phyloP scores from a whole-genome alignment of 2,329 filamentous ascomycete genomes.

The Colletotrichum endophyticum region DNA sequence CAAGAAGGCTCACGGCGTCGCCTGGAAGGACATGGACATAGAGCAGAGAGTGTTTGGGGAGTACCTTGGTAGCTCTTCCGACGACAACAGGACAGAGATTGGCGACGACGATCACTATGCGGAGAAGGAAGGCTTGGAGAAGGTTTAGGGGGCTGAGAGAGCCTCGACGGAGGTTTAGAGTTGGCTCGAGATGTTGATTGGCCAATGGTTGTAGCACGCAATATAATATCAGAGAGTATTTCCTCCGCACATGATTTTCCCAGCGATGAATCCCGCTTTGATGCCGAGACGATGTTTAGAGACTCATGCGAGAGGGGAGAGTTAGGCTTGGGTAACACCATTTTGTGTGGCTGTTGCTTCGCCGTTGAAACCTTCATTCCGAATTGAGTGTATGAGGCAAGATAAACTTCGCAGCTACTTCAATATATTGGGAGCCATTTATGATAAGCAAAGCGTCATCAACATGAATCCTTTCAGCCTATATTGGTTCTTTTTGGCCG shows the following conservation, averaged over 20 bases:
- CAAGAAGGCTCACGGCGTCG: neutral
- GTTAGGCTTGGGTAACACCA: rapidly evolving
- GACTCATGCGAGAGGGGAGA: rapidly evolving
- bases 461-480: too few relatives aligned
- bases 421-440: too few relatives aligned
- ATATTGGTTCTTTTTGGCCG: neutral
- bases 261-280: too few relatives aligned
- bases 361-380: too few relatives aligned
- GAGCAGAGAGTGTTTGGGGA: slow-evolving; percentile 14
- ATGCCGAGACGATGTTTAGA: too few relatives aligned
- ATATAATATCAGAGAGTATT: too few relatives aligned
- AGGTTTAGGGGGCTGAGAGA: neutral
- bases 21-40: slow-evolving; percentile 13
- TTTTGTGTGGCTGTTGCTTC: too few relatives aligned
- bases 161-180: neutral
- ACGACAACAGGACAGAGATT: neutral
- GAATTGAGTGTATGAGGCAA: rapidly evolving
- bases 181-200: neutral
- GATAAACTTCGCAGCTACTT: too few relatives aligned
- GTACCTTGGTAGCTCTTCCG: neutral
- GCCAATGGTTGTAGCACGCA: too few relatives aligned
- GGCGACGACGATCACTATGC: neutral
- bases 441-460: too few relatives aligned
- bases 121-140: neutral
- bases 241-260: too few relatives aligned